A percentile compares a stretch with the other conserved stretches of the same genome.
Conservation (phyloP, 1,139 yeast species). For the Saccharomyces hybrid region DNA sequence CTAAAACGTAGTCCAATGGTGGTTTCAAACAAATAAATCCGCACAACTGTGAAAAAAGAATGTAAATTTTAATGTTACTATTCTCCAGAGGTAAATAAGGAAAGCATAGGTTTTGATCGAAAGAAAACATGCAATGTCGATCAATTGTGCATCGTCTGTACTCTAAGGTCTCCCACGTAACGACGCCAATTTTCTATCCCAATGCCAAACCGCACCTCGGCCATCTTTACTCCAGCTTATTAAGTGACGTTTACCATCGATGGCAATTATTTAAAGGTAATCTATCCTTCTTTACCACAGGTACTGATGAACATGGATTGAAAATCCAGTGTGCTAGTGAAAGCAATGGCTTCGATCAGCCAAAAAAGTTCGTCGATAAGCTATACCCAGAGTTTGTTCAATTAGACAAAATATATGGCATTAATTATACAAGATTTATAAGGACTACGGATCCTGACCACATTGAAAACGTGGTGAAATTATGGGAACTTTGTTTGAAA, state of each 20-base stretch:
- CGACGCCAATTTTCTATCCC: conserved; percentile 94
- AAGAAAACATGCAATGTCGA: background rate
- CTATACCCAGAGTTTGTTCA: conserved; percentile 56
- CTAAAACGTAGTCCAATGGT: too few species aligned
- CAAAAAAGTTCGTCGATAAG: conserved; percentile 65
- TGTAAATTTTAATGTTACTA: background rate
- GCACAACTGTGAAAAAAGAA: background rate
- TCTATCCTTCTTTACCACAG: conserved; percentile 61
- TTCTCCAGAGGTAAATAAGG: background rate
- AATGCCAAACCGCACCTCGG: conserved; percentile 95
- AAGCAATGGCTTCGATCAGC: conserved; percentile 38
- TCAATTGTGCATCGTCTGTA: background rate
- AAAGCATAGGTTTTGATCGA: conserved; percentile 1
- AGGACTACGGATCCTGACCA: conserved; percentile 89
- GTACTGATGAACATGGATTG: conserved; percentile 96
- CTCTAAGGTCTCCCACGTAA: conserved; percentile 40
- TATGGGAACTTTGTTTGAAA: conserved; percentile 58
- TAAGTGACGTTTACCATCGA: conserved; percentile 69
- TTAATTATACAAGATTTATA: conserved; percentile 68
- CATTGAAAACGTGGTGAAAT: conserved; percentile 47
- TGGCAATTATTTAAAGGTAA: conserved; percentile 54
- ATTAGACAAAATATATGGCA: conserved; percentile 49
- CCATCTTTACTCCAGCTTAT: conserved; percentile 79
- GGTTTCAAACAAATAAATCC: background rate
- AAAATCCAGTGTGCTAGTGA: conserved; percentile 77